These are phyloP conservation scores for Russula abietina DNA, from an alignment of 768 basidiomycete genomes.

Conservation along the genomic window DNA sequence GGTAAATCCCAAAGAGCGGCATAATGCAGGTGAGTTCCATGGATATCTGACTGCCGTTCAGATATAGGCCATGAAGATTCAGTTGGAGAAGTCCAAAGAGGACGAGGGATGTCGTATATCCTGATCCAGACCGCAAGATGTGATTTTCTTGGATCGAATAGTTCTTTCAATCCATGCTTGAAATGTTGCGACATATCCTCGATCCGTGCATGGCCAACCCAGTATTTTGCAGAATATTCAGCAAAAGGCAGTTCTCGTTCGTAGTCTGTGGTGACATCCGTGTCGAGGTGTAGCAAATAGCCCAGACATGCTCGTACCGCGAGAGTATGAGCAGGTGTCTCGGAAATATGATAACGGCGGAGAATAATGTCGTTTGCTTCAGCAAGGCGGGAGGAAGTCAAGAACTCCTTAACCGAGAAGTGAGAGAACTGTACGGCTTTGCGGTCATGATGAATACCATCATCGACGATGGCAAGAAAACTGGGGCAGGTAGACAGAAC, in stretches of 20 bases:
- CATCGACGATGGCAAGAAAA: neutral
- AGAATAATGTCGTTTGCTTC: neutral
- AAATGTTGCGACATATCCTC: neutral
- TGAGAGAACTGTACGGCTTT: neutral
- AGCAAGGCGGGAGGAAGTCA: neutral
- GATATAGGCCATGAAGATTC: constrained; percentile 38
- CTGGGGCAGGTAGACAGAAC: neutral
- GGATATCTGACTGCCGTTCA: constrained; percentile 67
- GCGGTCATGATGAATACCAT: too few species aligned
- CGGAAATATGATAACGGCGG: neutral
- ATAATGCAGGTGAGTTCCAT: neutral
- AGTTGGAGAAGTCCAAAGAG: too few species aligned
- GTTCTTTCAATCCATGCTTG: neutral
- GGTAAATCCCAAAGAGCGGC: neutral
- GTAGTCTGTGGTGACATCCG: neutral
- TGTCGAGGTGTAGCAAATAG: neutral
- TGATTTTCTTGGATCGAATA: neutral
- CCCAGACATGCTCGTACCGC: neutral
- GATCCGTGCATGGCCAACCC: neutral
- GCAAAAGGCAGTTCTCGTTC: neutral
- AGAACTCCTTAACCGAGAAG: neutral
- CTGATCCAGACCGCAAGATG: neutral
- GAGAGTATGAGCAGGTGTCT: neutral
- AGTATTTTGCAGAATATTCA: neutral
- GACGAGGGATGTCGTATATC: neutral